Conservation (phyloP, 345 rosid species). For the Erucastrum elatum region DNA sequence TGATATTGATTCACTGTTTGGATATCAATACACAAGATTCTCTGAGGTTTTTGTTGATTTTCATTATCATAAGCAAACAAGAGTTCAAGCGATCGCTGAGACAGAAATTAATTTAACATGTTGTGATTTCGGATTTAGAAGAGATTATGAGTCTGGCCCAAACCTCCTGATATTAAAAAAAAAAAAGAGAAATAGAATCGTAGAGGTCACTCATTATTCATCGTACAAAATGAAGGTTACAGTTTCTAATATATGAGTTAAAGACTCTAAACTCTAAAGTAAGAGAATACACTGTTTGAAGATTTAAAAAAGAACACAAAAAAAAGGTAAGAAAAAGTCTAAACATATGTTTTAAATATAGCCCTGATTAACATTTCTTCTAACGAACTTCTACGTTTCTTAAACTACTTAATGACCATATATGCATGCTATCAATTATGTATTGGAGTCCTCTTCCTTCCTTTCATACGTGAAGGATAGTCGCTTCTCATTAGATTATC, state of each 20-base stretch:
- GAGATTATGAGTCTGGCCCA: too few species aligned
- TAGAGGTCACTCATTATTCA: background rate
- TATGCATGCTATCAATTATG: slow-evolving; percentile 27
- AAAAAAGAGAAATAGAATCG: background rate
- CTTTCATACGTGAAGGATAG: slow-evolving; percentile 37
- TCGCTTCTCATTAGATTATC: slow-evolving; percentile 36
- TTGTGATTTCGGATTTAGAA: too few species aligned
- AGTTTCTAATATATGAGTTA: slow-evolving; percentile 5
- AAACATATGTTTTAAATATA: slow-evolving; percentile 12
- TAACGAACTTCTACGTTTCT: background rate
- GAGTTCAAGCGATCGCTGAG: too few species aligned
- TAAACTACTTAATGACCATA: slow-evolving; percentile 12
- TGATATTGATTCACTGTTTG: background rate
- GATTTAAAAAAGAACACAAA: background rate
- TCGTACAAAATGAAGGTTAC: slow-evolving; percentile 1
- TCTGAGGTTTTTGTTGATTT: background rate
- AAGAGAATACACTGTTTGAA: slow-evolving; percentile 8
- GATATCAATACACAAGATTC: background rate
- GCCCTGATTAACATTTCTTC: slow-evolving; percentile 1
- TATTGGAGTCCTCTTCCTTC: slow-evolving; percentile 40
- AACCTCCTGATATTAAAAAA: too few species aligned
- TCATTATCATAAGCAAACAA: background rate
- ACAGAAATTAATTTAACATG: too few species aligned
- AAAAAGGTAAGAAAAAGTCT: background rate
- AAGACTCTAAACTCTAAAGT: slow-evolving; percentile 12